These are phyloP conservation scores for Mycosphaerella sp. DNA, from an alignment of 2,329 filamentous ascomycete genomes.

Conservation along the genomic window DNA sequence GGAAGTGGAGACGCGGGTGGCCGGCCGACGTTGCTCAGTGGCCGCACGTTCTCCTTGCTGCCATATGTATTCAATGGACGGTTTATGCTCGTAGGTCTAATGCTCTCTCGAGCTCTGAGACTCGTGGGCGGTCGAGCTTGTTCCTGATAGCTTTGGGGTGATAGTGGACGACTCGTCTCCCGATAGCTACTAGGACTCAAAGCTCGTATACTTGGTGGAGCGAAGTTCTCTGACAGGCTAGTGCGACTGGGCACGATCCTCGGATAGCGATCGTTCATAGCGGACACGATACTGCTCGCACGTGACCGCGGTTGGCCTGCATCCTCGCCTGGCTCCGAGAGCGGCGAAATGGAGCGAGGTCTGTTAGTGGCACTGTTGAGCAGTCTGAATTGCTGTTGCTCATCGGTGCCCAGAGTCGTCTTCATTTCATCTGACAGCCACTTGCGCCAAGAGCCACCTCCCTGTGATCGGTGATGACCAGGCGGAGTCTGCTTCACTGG, in stretches of 20 bases:
- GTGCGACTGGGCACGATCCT: conserved; percentile 35
- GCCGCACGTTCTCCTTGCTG: conserved; percentile 8
- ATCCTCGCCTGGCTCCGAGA: conserved; percentile 12
- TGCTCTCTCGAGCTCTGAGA: conserved; percentile 9
- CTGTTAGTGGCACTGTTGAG: conserved; percentile 10
- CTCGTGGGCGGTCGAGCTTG: neutral
- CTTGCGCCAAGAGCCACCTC: conserved; percentile 8
- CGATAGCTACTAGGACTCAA: conserved; percentile 2
- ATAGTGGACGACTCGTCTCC: conserved; percentile 1
- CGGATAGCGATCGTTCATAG: conserved; percentile 44
- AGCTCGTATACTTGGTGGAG: neutral
- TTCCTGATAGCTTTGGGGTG: conserved; percentile 2
- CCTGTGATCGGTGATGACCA: neutral
- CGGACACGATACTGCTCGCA: conserved; percentile 15
- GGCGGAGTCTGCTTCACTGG: conserved; percentile 19
- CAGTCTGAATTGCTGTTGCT: conserved; percentile 10
- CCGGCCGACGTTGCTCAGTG: neutral
- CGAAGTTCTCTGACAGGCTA: conserved; percentile 3
- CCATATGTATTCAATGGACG: neutral
- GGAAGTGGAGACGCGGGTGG: conserved; percentile 19
- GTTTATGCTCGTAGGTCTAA: neutral
- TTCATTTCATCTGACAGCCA: conserved; percentile 15
- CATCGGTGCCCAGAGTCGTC: conserved; percentile 9
- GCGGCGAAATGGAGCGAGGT: conserved; percentile 16
- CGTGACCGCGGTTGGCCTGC: conserved; percentile 7